Base-by-base conservation (phyloP, 2,329 filamentous ascomycete species). In the Fusarium anthophilum region DNA sequence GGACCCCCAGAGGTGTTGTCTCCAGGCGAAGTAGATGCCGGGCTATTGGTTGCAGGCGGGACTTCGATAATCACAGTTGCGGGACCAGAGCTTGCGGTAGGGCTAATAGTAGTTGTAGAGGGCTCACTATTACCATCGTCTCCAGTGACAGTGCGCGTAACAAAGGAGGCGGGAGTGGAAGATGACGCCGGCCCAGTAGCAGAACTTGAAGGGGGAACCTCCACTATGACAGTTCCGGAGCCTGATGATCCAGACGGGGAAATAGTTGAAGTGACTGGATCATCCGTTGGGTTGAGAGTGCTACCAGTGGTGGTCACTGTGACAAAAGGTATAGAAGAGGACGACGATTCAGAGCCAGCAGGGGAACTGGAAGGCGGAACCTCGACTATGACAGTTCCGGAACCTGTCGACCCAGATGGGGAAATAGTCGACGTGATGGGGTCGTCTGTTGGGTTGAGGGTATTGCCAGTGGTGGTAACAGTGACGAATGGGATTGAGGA, bases 11-110 rank as follows among this genome's bases (percentile, higher is more conserved):
- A 28, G 10, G 24, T 54, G 5, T 5, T 10, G 24, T 2, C 18
- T 9, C 35, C 32, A 0, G 51, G 14, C 6, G 17, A 15, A 8
- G 35, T 5, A 39, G 51, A 18, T 3, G 53, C 15, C 0, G 38
- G 38, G 5, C 17, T 32, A 5, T 32, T 56, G 14, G 53, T 43
- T 0, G 9, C 1, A 20, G 53, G 37, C 1, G 53, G 53, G 5
- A 55, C 22, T n/a, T 28, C 20, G 1, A 55, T 4, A 41, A 55
- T 55, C 7, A 55, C 26, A 2, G 51, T 55, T 3, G 37, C 51
- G 7, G 51, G 8, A 2, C 15, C 51, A 22, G n/a, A 22, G 6
- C 51, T 55, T 18, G 14, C 24, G 11, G 37, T 30, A 3, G 26
- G 51, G 2, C 5, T 6, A 10, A 41, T 28, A 4, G 51, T 26